phyloP scores from a whole-genome alignment of 441 rosid species.

The Adansonia rubrostipa region DNA sequence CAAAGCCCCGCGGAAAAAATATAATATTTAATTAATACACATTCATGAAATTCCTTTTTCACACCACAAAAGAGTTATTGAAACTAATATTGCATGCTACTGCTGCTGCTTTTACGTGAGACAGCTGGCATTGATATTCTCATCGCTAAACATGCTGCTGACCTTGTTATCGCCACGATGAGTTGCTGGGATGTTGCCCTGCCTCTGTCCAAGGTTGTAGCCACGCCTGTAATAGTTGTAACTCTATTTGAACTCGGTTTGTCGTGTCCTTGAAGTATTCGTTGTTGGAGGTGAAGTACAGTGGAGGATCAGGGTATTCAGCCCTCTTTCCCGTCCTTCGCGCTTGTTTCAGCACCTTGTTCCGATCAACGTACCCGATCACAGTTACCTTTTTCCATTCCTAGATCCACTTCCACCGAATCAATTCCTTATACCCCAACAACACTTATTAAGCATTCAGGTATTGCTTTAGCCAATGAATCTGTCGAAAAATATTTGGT shows the following conservation, averaged over 20 bases:
- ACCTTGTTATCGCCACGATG: conserved; percentile 89
- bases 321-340: conserved; percentile 90
- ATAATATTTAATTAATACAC: background rate
- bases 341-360: conserved; percentile 81
- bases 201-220: conserved; percentile 72
- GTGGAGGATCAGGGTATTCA: conserved; percentile 77
- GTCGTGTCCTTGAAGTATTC: conserved; percentile 80
- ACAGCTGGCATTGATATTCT: conserved; percentile 83
- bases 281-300: conserved; percentile 73
- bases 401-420: conserved; percentile 82
- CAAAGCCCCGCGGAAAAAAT: background rate
- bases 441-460: too few species aligned
- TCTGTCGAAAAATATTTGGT: too few species aligned
- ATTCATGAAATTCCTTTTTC: too few species aligned
- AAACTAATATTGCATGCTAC: background rate
- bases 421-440: conserved; percentile 56
- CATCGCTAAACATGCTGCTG: conserved; percentile 93
- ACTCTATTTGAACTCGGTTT: conserved; percentile 78
- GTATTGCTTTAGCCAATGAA: too few species aligned
- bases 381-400: conserved; percentile 82
- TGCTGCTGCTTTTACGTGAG: conserved; percentile 53
- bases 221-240: conserved; percentile 91
- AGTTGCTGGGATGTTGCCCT: conserved; percentile 66
- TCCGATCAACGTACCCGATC: conserved; percentile 83
- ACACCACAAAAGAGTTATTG: background rate